These are phyloP conservation scores for Citrus maxima DNA, from an alignment of 345 rosid species.

Conservation along the genomic window DNA sequence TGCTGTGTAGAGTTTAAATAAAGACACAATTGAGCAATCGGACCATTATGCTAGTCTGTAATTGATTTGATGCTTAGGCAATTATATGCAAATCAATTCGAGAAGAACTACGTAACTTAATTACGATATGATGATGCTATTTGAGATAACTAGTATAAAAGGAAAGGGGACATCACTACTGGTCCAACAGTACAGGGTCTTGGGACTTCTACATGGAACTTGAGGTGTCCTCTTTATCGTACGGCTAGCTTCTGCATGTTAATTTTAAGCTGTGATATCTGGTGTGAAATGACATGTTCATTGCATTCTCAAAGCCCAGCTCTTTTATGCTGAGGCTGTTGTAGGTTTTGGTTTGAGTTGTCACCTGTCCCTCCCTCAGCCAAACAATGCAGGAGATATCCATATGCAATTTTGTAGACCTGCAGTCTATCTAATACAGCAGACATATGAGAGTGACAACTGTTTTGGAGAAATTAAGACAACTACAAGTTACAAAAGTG, in stretches of 20 bases:
- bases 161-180: not conserved
- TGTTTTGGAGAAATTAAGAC: no score
- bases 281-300: not conserved
- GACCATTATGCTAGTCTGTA: not conserved
- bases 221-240: not conserved
- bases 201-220: not conserved
- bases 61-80: not conserved
- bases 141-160: not conserved
- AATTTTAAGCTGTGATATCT: not conserved
- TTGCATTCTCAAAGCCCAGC: not conserved
- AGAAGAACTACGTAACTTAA: not conserved
- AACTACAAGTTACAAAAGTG: no score
- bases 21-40: not conserved
- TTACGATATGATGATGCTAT: not conserved
- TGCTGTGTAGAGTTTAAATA: not conserved
- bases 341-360: not conserved
- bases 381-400: not conserved
- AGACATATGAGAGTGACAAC: no score
- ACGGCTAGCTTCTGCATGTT: not conserved
- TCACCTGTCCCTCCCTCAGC: not conserved
- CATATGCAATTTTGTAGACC: no score
- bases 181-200: not conserved
- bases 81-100: not conserved
- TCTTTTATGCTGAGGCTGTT: not conserved
- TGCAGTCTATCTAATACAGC: no score